Base-by-base conservation (phyloP, 2,329 filamentous ascomycete genomes). In the Ambrosiella beaveri region DNA sequence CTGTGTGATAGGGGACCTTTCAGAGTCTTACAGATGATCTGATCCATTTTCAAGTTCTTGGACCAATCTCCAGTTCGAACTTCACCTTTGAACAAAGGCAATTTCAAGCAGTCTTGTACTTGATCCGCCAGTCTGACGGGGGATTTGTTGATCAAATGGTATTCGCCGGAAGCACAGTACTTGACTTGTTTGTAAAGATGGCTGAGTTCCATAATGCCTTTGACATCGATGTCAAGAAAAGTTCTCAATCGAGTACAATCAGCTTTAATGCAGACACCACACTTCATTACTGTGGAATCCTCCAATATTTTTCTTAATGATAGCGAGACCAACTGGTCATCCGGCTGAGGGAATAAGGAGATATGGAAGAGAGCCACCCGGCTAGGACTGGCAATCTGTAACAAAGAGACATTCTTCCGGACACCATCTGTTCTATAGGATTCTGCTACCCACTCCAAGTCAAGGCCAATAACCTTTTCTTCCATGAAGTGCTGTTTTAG, bases 351-450 rank as follows among this genome's bases (percentile, higher is more conserved):
- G 64, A 80, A 87, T 1, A 82, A 64, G 2, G 88, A 85, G 56
- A 95, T 69, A 63, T 96, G 91, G 63, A 95, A 90, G 0, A 96
- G 75, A 0, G 77, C 88, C 54, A 96, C 84, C 12, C 81, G 84
- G 61, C 84, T 80, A 49, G 86, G 79, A 61, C 81, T 86, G 0
- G 90, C 88, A 19, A 96, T 68, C 68, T 96, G 91, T 49, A 96
- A 84, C 41, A 96, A 70, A 0, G 86, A 90, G 6, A 94, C 79
- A 61, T 89, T 88, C 56, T 77, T 73, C 62, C 85, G 84, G 3
- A 82, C 70, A 2, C 75, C 73, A 1, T 74, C 67, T 7, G 62
- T 64, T 17, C 67, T 73, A 5, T 66, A 71, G 0, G 80, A 74
- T 5, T 76, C 71, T 1, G 73, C 63, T 56, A 80, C 75, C 90